Evolutionary conservation across 352 stramenopile genomes (phyloP), one percentile per base, ranked within the genome.

Genomic region (Globisporangium cylindrosporum): DNA sequence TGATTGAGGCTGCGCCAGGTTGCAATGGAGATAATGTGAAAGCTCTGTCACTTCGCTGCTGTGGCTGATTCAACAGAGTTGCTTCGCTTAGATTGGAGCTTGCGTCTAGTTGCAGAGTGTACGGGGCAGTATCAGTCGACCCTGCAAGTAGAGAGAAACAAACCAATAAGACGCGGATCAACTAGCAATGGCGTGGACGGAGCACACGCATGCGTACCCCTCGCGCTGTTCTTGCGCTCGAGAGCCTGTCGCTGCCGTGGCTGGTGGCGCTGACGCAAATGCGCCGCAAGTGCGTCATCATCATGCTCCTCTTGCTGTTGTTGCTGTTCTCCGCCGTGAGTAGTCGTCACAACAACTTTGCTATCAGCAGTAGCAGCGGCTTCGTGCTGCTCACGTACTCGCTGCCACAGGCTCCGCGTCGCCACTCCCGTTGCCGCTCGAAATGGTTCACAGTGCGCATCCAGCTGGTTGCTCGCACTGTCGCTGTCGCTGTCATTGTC

Each of bases 381-480:
- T 29, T 46, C 29, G 10, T 24, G 43, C 18, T 51, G 43, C 2
- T 51, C 43, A 12, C 18, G 18, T 12, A 24, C 43, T 51, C 18
- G 43, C 6, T 51, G 43, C 43, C 43, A 51, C 3, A 51, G 43
- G 18, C 41, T 14, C 20, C 24, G 22, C 32, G 25, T 22, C 29
- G 51, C 18, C 20, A 9, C 7, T 3, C 46, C 20, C 29, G 15
- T 14, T 12, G 32, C 4, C 15, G 1, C 46, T 32, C 20, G 29
- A 48, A 32, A 38, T 24, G 56, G 27, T n/a, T 53, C 48, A 7
- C 7, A 4, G 3, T 7, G 32, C 10, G 20, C 49, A 10, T 67
- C 49, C 27, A 60, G 12, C n/a, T 67, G 61, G 22, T 67, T 67
- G 51, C 51, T 59, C 25, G 36, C 53, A 22, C 53, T 36, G 4